Evolutionary conservation across 2,329 filamentous ascomycete genomes (phyloP), one percentile per base, ranked within the genome.

Genomic region (Talaromyces funiculosus): DNA sequence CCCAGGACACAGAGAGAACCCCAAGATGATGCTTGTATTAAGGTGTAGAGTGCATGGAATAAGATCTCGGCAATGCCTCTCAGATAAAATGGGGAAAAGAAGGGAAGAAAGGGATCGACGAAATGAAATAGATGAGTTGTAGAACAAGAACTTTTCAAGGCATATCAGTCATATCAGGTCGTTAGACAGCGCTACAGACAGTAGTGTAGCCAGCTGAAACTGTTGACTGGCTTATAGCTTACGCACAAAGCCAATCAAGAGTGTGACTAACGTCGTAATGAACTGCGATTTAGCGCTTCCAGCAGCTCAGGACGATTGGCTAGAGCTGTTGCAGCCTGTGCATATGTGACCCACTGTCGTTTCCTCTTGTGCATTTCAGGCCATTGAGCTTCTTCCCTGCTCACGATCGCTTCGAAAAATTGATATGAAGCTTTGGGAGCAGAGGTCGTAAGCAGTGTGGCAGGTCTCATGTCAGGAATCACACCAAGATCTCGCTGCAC

Each of bases 361-460:
- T 88, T 88, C 69, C 94, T 85, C 82, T 97, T 97, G 76, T 96
- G 86, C 79, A 84, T 89, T 80, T 99, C 94, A 1, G 94, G 94
- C 94, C 94, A 99, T 61, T 92, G 86, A 16, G 82, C 80, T 75
- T 94, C 89, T 78, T 96, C 90, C 69, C 87, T 87, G 64, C 89
- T 85, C 63, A 99, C 94, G n/a, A 85, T 89, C 64, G 87, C 92
- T 77, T 97, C 90, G 77, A 85, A 85, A 67, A 85, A 78, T 63
- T 86, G 84, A 62, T 80, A 81, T 38, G 75, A 75, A 8, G 78
- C 77, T 74, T 93, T 93, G 38, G 90, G 90, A 6, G 90, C 82
- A 54, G 80, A 73, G n/a, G 76, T 69, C 29, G 80, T 81, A 64
- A 84, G 71, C 64, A 83, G 76, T 22, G 77, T 73, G 26, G 78